These are phyloP conservation scores for Rosa persica DNA, from an alignment of 306 rosid genomes.

Conservation along the genomic window DNA sequence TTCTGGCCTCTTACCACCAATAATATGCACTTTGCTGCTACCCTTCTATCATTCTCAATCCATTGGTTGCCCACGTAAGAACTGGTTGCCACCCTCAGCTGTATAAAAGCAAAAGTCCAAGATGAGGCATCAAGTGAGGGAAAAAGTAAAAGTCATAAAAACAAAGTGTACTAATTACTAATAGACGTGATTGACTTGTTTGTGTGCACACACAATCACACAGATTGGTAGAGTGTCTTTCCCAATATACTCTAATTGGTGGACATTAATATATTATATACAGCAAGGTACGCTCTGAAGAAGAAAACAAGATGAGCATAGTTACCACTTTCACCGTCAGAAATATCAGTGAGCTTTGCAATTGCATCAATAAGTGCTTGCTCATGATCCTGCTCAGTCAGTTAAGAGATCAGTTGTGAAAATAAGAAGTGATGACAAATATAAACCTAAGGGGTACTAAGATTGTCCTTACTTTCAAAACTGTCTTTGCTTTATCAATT, in stretches of 20 bases:
- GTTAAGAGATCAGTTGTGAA: constrained; percentile 19
- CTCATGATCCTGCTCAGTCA: constrained; percentile 73
- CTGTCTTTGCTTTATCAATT: constrained; percentile 82
- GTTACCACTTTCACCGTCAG: constrained; percentile 88
- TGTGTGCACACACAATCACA: background rate
- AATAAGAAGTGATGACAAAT: constrained; percentile 1
- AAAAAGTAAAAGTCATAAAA: background rate
- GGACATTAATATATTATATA: constrained; percentile 7
- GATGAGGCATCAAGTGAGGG: constrained; percentile 15
- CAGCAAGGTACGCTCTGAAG: constrained; percentile 10
- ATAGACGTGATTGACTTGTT: background rate
- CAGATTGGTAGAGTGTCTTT: background rate
- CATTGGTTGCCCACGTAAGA: constrained; percentile 51
- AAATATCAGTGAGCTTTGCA: constrained; percentile 65
- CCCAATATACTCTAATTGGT: background rate
- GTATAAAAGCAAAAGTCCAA: constrained; percentile 30
- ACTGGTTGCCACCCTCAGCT: constrained; percentile 62
- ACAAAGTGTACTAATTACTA: background rate
- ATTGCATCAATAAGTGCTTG: constrained; percentile 88
- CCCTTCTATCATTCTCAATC: constrained; percentile 37
- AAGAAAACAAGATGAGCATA: constrained; percentile 11
- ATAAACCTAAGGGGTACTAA: background rate
- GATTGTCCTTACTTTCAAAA: constrained; percentile 58
- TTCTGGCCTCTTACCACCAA: constrained; percentile 13
- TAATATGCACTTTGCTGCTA: background rate